phyloP scores from a whole-genome alignment of 371 early-diverging fungal genomes.

The Gilbertella persicaria region DNA sequence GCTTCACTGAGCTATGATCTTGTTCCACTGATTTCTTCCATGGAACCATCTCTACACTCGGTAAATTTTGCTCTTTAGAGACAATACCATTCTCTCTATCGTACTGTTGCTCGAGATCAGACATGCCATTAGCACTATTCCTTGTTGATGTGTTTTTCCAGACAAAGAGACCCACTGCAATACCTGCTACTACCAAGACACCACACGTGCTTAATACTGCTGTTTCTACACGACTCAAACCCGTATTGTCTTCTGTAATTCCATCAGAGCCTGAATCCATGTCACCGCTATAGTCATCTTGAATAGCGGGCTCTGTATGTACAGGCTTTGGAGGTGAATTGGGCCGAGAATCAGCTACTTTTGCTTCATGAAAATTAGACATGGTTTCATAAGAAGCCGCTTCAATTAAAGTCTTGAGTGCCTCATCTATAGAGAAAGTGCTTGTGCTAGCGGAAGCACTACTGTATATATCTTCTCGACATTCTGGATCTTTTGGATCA shows the following conservation, averaged over 20 bases:
- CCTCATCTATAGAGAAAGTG: not conserved
- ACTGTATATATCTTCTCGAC: not conserved
- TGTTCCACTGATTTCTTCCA: no score
- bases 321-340: not conserved
- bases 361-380: constrained; percentile 15
- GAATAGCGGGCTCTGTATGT: not conserved
- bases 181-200: constrained; percentile 19
- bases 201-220: constrained; percentile 17
- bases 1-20: no score
- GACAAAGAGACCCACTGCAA: constrained; percentile 21
- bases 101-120: constrained; percentile 3
- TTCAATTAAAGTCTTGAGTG: not conserved
- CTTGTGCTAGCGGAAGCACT: not conserved
- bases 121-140: not conserved
- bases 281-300: not conserved
- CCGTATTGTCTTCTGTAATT: constrained; percentile 1
- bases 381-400: not conserved
- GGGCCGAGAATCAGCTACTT: constrained; percentile 3
- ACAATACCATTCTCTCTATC: not conserved
- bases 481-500: not conserved
- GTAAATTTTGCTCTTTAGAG: no score
- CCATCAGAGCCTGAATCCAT: not conserved
- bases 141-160: constrained; percentile 12
- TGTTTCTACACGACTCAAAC: constrained; percentile 13
- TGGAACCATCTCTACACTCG: no score